Conservation (phyloP, 305 asterid genomes). For the Fraxinus platypoda region DNA sequence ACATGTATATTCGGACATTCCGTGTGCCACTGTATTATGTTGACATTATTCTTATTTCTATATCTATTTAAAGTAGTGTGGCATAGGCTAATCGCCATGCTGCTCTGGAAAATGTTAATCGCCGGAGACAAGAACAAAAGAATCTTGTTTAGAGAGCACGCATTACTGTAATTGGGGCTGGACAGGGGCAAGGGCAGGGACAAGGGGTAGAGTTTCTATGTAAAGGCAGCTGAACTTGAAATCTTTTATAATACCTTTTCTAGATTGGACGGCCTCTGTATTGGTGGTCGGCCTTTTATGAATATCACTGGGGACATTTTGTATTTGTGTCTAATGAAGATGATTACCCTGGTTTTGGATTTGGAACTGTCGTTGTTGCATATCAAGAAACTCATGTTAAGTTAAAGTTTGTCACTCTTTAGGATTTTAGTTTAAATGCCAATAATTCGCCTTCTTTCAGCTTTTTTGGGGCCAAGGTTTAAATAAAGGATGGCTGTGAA, state of each 20-base stretch:
- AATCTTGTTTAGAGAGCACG: neutral
- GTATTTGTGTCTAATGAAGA: neutral
- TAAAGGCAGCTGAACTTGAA: neutral
- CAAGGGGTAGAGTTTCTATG: neutral
- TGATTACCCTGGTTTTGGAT: neutral
- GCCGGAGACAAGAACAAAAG: neutral
- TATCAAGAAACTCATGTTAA: neutral
- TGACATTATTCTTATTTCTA: neutral
- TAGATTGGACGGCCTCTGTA: neutral
- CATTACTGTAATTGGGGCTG: neutral
- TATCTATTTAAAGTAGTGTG: neutral
- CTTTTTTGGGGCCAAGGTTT: neutral
- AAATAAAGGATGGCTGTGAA: neutral
- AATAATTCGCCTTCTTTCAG: neutral
- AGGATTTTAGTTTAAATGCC: neutral
- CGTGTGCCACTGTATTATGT: neutral
- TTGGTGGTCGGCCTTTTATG: neutral
- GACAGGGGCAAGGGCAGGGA: neutral
- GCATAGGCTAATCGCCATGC: neutral
- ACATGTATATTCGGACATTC: neutral
- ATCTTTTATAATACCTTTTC: neutral
- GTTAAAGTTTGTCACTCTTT: neutral
- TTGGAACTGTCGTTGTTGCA: neutral
- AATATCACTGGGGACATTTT: neutral
- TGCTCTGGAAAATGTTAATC: neutral